Base-by-base conservation (phyloP, 2,329 filamentous ascomycete species). In the Penicillium decumbens region DNA sequence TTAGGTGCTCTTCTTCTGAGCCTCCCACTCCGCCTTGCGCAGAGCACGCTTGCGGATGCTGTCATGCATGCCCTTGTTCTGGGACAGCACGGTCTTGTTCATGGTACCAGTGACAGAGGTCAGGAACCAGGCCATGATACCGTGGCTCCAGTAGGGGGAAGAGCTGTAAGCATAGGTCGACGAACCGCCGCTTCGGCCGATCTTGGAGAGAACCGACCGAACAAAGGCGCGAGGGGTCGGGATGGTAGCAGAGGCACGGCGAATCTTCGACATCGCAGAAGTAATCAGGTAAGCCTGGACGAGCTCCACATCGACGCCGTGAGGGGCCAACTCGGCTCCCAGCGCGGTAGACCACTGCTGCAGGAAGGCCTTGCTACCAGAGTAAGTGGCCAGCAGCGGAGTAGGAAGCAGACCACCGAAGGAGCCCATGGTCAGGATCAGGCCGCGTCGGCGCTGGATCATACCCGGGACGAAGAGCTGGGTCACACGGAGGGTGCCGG, bases 391-490 rank as follows among this genome's bases (percentile, higher is more conserved):
- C 39, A 98, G 81, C 47, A 93, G 84, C 5, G 95, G 91, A 0
- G 89, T 95, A 6, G 93, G 93, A 53, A 93, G 82, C 73, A 95
- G 86, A 59, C 93, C 95, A 54, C 87, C 93, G 67, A 97, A 95
- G 9, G 91, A 96, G 41, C 92, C 93, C 91, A 98, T 96, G 50
- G 92, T 98, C 47, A 98, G 77, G 64, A 98, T 89, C 30, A 98
- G 79, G 23, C 95, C 93, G 49, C 84, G 83, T 74, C 88, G 89
- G 64, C 91, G 87, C 68, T 85, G 78, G 52, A 88, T 81, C 83
- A 98, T 90, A 52, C 87, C 83, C 0, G 93, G 91, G 0, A 87
- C 85, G 37, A 98, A 78, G 42, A 92, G 78, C 68, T 92, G 85
- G 0, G 93, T 98, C 45, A 91, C 85, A 66, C 88, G 87, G 30